phyloP scores from a whole-genome alignment of 768 basidiomycete species.

The Rhodotorula diobovata region DNA sequence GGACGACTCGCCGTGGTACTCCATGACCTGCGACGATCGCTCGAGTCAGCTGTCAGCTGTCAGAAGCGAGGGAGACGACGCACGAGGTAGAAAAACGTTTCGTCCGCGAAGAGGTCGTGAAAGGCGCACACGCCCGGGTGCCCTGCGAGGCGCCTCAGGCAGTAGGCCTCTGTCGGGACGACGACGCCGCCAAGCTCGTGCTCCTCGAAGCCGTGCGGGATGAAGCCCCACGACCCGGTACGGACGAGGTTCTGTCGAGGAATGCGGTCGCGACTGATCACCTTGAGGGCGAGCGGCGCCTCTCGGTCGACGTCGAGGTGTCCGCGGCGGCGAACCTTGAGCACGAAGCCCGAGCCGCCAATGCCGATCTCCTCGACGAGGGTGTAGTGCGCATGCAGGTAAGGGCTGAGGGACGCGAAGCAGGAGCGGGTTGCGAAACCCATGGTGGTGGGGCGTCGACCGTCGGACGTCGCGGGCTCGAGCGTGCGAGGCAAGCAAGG shows the following conservation, averaged over 20 bases:
- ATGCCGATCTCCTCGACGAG: slow-evolving; percentile 59
- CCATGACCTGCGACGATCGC: slow-evolving; percentile 45
- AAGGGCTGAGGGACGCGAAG: slow-evolving; percentile 21
- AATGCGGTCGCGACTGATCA: slow-evolving; percentile 57
- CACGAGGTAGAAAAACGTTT: slow-evolving; percentile 73
- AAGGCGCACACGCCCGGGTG: slow-evolving; percentile 78
- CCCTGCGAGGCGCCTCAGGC: slow-evolving; percentile 62
- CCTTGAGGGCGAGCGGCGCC: slow-evolving; percentile 88
- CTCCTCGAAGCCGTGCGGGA: slow-evolving; percentile 1
- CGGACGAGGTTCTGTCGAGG: slow-evolving; percentile 39
- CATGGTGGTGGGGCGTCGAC: slow-evolving; percentile 1
- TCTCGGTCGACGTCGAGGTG: slow-evolving; percentile 52
- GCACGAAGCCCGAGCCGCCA: slow-evolving; percentile 89
- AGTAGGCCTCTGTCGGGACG: slow-evolving; percentile 73
- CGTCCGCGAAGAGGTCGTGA: slow-evolving; percentile 75
- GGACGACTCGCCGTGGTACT: slow-evolving; percentile 75
- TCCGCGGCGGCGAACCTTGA: slow-evolving; percentile 71
- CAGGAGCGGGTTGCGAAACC: slow-evolving; percentile 4
- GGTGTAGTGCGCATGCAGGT: slow-evolving; percentile 43
- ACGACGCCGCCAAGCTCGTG: slow-evolving; percentile 25
- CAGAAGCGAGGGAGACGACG: not conserved
- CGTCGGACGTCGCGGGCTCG: no score
- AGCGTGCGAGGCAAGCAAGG: not conserved
- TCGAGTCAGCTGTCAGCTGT: not conserved
- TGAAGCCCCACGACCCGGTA: slow-evolving; percentile 6